Conservation (phyloP, 805 yeast genomes). For the Barnettozyma vustinii region DNA sequence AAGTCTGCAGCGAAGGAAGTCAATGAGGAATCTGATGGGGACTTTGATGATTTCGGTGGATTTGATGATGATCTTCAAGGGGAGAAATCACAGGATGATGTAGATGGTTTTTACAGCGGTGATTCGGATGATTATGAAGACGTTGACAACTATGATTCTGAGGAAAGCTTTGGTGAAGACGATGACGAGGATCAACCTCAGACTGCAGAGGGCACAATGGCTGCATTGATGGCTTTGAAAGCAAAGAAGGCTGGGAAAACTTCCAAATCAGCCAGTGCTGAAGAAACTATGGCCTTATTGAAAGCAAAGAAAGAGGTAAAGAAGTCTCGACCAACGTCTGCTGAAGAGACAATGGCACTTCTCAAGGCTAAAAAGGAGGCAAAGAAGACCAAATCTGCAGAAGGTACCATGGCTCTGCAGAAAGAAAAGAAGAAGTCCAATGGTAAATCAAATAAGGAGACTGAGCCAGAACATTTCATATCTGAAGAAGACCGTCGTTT, state of each 20-base stretch:
- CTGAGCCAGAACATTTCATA: constrained; percentile 7
- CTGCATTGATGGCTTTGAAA: constrained; percentile 37
- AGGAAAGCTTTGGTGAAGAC: constrained; percentile 23
- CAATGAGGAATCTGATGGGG: constrained; percentile 21
- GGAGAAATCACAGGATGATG: constrained; percentile 8
- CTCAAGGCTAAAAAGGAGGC: constrained; percentile 26
- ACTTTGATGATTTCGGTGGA: constrained; percentile 22
- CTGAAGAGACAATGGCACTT: constrained; percentile 32
- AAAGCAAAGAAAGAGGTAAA: constrained; percentile 24
- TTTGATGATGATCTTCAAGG: constrained; percentile 16
- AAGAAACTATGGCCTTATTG: constrained; percentile 39
- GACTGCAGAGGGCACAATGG: constrained; percentile 40
- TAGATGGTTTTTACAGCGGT: constrained; percentile 14
- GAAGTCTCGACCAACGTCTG: constrained; percentile 20
- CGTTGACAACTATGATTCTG: constrained; percentile 18
- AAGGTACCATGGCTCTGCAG: constrained; percentile 31
- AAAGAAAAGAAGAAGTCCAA: constrained; percentile 25
- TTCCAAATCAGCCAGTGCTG: constrained; percentile 25
- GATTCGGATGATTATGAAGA: constrained; percentile 27
- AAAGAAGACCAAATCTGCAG: constrained; percentile 22
- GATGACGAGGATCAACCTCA: constrained; percentile 28
- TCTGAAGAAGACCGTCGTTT: constrained; percentile 44
- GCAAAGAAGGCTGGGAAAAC: constrained; percentile 27
- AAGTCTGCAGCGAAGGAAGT: not conserved
- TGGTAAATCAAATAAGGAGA: constrained; percentile 7